Conservation (phyloP, 192 early-diverging fungal genomes). For the Kappamyces sp. region DNA sequence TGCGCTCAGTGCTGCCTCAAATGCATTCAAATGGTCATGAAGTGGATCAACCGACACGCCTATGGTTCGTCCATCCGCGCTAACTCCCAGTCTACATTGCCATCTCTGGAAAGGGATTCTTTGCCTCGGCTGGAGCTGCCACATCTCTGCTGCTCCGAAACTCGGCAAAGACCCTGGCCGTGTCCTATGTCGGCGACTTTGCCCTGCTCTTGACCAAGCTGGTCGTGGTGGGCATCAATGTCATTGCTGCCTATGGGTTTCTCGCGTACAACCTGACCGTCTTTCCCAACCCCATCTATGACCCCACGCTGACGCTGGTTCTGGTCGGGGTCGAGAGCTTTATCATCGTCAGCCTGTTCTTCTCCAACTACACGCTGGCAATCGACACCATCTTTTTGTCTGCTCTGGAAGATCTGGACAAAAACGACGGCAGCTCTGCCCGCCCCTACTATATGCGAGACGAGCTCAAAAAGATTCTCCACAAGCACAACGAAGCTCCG, state of each 20-base stretch:
- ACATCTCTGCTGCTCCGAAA: constrained; percentile 6
- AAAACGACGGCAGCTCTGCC: constrained; percentile 43
- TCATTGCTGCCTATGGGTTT: not conserved
- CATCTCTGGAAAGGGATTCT: constrained; percentile 48
- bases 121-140: constrained; percentile 30
- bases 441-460: constrained; percentile 49
- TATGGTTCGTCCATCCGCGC: constrained; percentile 19
- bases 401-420: constrained; percentile 48
- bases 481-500: too few relatives aligned
- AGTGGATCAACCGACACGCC: constrained; percentile 53
- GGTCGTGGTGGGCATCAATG: not conserved
- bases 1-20: constrained; percentile 41
- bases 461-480: constrained; percentile 16
- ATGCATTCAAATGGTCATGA: constrained; percentile 38
- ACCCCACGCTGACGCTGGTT: constrained; percentile 4
- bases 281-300: constrained; percentile 1
- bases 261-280: not conserved
- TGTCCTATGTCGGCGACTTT: constrained; percentile 4
- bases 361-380: constrained; percentile 39
- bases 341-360: constrained; percentile 36
- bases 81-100: constrained; percentile 26
- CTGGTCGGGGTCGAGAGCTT: constrained; percentile 18
- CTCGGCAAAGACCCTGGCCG: constrained; percentile 7
- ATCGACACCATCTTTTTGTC: constrained; percentile 54
- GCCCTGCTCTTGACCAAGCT: constrained; percentile 6